Evolutionary conservation across 805 yeast species (phyloP).

Genomic region (Candida jianshihensis): DNA sequence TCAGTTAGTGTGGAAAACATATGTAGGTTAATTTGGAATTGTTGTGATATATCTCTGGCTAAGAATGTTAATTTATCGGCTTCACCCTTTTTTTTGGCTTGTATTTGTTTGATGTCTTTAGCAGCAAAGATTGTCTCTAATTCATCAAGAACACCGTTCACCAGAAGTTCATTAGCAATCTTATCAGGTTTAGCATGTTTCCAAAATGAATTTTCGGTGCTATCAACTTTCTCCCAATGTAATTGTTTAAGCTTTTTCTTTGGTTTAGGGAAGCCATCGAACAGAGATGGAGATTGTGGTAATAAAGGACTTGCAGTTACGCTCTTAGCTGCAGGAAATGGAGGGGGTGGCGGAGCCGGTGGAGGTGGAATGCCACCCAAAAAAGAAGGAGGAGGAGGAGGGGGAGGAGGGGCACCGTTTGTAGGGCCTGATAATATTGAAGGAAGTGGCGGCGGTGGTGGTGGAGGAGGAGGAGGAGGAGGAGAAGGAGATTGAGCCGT

Average conservation of each 20-base stretch:
- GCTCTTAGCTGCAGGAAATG: slow-evolving; percentile 12
- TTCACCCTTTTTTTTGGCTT: slow-evolving; percentile 34
- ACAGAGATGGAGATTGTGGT: slow-evolving; percentile 24
- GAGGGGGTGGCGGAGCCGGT: slow-evolving; percentile 13
- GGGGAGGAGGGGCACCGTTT: slow-evolving; percentile 11
- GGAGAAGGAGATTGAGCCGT: too few species aligned
- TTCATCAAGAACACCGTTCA: slow-evolving; percentile 59
- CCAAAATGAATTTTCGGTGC: slow-evolving; percentile 61
- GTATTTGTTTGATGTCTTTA: slow-evolving; percentile 31
- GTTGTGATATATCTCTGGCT: slow-evolving; percentile 69
- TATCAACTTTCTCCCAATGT: slow-evolving; percentile 74
- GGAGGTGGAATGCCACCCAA: slow-evolving; percentile 2
- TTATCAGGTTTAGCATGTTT: slow-evolving; percentile 35
- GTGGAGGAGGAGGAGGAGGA: slow-evolving; percentile 19
- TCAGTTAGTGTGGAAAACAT: slow-evolving; percentile 47
- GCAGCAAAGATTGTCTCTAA: slow-evolving; percentile 50
- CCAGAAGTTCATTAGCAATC: slow-evolving; percentile 42
- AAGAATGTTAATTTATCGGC: slow-evolving; percentile 46
- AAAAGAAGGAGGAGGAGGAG: slow-evolving; percentile 6
- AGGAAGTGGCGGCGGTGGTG: slow-evolving; percentile 29
- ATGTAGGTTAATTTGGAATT: slow-evolving; percentile 73
- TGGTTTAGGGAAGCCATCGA: slow-evolving; percentile 36
- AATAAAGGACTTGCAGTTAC: slow-evolving; percentile 16
- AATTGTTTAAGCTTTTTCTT: slow-evolving; percentile 63
- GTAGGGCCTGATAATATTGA: slow-evolving; percentile 18